Evolutionary conservation across 2,329 filamentous ascomycete genomes (phyloP).

Genomic region (Phaeosphaeria sp.): DNA sequence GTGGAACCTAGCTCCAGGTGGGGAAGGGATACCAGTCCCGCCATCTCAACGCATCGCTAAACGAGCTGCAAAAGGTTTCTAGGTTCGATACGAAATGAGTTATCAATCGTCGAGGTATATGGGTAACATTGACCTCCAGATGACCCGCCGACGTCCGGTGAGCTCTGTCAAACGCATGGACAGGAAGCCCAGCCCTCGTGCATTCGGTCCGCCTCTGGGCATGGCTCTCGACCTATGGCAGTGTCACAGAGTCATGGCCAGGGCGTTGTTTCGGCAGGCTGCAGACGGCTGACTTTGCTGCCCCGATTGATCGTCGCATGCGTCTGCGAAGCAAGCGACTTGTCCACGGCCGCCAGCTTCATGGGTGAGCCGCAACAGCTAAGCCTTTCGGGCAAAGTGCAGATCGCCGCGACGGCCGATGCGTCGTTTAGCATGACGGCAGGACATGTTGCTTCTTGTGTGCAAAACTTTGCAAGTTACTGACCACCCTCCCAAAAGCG

Average conservation of each 20-base stretch:
- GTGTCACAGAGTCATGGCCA: conserved; percentile 3
- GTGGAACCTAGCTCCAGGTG: background rate
- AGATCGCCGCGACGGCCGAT: background rate
- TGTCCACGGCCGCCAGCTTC: background rate
- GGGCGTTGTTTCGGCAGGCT: background rate
- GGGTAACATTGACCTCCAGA: background rate
- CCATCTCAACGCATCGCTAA: conserved; percentile 19
- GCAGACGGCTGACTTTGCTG: conserved; percentile 2
- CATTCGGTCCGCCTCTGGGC: background rate
- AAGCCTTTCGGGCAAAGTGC: conserved; percentile 5
- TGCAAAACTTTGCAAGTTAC: background rate
- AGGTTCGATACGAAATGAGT: background rate
- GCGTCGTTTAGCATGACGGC: background rate
- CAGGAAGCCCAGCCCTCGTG: background rate
- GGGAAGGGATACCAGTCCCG: conserved; percentile 18
- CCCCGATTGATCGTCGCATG: background rate
- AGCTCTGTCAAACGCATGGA: conserved; percentile 1
- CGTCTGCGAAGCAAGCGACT: background rate
- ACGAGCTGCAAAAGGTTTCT: background rate
- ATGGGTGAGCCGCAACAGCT: background rate
- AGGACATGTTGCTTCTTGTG: background rate
- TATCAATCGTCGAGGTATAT: background rate
- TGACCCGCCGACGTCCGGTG: conserved; percentile 1
- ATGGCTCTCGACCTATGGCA: background rate
- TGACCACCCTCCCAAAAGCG: background rate